Evolutionary conservation across 306 rosid genomes (phyloP).

Genomic region (Fragaria vesca): DNA sequence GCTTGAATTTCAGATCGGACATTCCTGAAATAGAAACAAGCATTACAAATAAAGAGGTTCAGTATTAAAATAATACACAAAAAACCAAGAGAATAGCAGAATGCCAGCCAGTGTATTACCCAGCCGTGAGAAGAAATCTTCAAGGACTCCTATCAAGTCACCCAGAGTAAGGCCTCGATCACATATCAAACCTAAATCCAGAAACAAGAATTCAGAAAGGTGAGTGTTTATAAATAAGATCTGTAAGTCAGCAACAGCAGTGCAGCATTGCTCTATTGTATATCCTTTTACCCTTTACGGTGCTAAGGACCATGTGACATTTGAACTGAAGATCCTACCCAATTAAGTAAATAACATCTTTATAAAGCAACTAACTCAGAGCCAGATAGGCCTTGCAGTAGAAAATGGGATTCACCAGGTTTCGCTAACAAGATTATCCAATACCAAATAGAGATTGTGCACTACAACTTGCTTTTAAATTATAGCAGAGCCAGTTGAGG

Average conservation of each 20-base stretch:
- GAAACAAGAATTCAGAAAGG: slow-evolving; percentile 14
- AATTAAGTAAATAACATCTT: not conserved
- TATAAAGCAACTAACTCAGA: not conserved
- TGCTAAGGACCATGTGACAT: not conserved
- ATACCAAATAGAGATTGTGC: not conserved
- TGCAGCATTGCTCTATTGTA: not conserved
- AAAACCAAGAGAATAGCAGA: slow-evolving; percentile 2
- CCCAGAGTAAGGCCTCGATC: slow-evolving; percentile 86
- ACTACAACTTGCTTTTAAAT: not conserved
- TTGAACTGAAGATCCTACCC: not conserved
- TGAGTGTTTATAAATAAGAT: not conserved
- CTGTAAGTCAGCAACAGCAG: not conserved
- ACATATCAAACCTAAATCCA: slow-evolving; percentile 75
- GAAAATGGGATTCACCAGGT: not conserved
- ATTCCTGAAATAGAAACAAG: slow-evolving; percentile 51
- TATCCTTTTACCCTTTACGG: not conserved
- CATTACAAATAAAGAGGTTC: not conserved
- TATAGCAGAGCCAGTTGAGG: not conserved
- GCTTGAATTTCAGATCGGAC: slow-evolving; percentile 82
- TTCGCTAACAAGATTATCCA: not conserved
- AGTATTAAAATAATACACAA: not conserved
- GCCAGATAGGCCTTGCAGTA: not conserved
- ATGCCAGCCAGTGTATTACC: slow-evolving; percentile 43
- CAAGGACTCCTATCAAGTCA: slow-evolving; percentile 79
- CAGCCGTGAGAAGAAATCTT: slow-evolving; percentile 84